Percentiles rank a stretch among this genome's conserved stretches.
phyloP scores from a whole-genome alignment of 2,329 filamentous ascomycete species.

The Stagonosporopsis rhizophila region DNA sequence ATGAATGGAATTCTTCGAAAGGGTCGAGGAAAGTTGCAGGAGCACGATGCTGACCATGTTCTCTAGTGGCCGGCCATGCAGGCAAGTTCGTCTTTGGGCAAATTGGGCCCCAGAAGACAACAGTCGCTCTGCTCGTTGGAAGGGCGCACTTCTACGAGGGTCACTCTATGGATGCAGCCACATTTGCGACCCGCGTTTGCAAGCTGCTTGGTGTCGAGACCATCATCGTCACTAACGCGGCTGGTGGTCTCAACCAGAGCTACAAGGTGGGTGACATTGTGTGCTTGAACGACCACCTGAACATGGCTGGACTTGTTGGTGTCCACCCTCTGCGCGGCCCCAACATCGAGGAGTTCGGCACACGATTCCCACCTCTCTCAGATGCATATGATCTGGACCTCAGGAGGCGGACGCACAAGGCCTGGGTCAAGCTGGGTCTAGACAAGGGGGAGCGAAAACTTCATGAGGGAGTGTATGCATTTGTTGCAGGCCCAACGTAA shows the following conservation, averaged over 20 bases:
- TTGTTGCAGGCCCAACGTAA: slow-evolving; percentile 67
- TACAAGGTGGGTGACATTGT: slow-evolving; percentile 72
- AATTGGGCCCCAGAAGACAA: slow-evolving; percentile 60
- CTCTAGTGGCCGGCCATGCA: slow-evolving; percentile 64
- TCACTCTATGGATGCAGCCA: slow-evolving; percentile 67
- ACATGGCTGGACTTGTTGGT: slow-evolving; percentile 67
- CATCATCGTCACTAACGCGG: slow-evolving; percentile 71
- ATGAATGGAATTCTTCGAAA: too few relatives aligned
- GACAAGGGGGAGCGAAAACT: slow-evolving; percentile 59
- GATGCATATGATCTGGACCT: slow-evolving; percentile 71
- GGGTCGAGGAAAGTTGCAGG: not conserved
- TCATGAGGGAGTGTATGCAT: slow-evolving; percentile 72
- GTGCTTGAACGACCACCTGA: slow-evolving; percentile 71
- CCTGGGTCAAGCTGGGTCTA: slow-evolving; percentile 61
- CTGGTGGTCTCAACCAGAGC: slow-evolving; percentile 68
- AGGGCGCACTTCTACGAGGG: slow-evolving; percentile 74
- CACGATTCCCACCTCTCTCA: slow-evolving; percentile 68
- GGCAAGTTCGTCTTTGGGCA: slow-evolving; percentile 70
- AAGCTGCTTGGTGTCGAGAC: slow-evolving; percentile 67
- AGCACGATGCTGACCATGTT: not conserved
- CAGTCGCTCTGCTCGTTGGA: slow-evolving; percentile 69
- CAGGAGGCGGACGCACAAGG: slow-evolving; percentile 62
- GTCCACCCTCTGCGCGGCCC: slow-evolving; percentile 68
- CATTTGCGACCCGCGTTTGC: slow-evolving; percentile 70
- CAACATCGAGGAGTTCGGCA: slow-evolving; percentile 68